Percentiles rank a stretch among this genome's conserved stretches.
phyloP scores from a whole-genome alignment of 345 rosid species.

The Microcos paniculata region DNA sequence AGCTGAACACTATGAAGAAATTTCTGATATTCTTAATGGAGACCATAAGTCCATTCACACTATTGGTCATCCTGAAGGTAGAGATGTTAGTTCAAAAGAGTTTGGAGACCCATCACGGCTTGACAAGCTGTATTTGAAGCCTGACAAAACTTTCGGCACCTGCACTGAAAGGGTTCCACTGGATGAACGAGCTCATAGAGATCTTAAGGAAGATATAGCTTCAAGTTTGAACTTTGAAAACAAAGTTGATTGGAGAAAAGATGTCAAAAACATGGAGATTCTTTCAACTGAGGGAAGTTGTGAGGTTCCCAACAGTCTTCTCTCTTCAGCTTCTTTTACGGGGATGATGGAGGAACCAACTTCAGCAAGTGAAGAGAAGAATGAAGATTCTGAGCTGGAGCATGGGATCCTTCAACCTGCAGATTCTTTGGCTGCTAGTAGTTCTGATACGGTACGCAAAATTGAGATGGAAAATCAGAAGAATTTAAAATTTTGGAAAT shows the following conservation, averaged over 20 bases:
- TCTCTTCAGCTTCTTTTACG: slow-evolving; percentile 1
- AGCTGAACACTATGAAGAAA: background rate
- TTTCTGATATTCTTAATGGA: background rate
- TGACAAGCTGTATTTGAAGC: background rate
- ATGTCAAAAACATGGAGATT: background rate
- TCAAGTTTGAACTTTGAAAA: slow-evolving; percentile 21
- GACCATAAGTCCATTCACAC: slow-evolving; percentile 12
- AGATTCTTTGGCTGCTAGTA: slow-evolving; percentile 19
- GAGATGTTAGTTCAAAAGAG: background rate
- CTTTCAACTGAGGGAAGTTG: background rate
- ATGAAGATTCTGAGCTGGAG: slow-evolving; percentile 19
- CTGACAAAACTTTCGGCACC: slow-evolving; percentile 5
- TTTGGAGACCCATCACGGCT: background rate
- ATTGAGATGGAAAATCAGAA: slow-evolving; percentile 47
- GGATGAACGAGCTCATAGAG: slow-evolving; percentile 14
- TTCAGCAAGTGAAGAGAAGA: slow-evolving; percentile 21
- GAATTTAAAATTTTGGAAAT: slow-evolving; percentile 59
- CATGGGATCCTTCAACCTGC: background rate
- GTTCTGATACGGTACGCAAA: slow-evolving; percentile 17
- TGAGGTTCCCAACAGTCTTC: background rate
- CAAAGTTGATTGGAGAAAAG: slow-evolving; percentile 1
- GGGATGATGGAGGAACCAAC: slow-evolving; percentile 17
- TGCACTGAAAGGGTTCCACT: slow-evolving; percentile 13
- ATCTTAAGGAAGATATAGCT: slow-evolving; percentile 14
- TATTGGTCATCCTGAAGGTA: slow-evolving; percentile 1